These are phyloP conservation scores for Aspergillus transmontanensis DNA, from an alignment of 2,329 filamentous ascomycete species.

Conservation along the genomic window DNA sequence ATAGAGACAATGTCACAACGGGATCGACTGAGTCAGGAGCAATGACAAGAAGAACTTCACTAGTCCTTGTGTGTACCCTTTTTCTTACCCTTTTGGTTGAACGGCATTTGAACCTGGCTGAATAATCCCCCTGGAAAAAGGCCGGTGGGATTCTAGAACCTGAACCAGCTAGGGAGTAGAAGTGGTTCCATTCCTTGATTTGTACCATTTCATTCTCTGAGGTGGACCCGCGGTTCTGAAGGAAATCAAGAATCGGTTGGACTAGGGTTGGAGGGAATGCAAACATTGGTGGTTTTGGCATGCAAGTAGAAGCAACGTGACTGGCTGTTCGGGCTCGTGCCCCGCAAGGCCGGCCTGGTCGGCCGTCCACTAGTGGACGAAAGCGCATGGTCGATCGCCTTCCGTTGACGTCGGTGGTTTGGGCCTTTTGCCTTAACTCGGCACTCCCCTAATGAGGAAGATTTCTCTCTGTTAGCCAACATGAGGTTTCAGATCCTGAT, in stretches of 20 bases:
- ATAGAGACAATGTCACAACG: too few relatives aligned
- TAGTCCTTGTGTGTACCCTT: too few relatives aligned
- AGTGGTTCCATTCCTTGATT: background rate
- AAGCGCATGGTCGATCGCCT: constrained; percentile 2
- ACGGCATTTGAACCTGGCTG: background rate
- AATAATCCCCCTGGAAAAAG: background rate
- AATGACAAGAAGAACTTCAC: too few relatives aligned
- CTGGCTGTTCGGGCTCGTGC: background rate
- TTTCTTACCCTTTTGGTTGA: background rate
- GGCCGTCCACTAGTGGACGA: background rate
- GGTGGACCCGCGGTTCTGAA: background rate
- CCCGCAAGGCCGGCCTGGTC: background rate
- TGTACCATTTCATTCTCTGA: background rate
- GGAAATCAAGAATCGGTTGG: background rate
- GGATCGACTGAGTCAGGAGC: too few relatives aligned
- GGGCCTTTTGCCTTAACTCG: background rate
- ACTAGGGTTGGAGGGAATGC: background rate
- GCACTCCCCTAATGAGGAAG: background rate
- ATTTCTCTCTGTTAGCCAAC: background rate
- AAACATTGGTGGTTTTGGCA: background rate
- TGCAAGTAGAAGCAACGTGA: background rate
- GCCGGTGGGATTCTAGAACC: background rate
- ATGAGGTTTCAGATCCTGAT: background rate
- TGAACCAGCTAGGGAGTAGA: too few relatives aligned
- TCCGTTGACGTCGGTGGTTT: constrained; percentile 6